A percentile compares a stretch with the other conserved stretches of the same genome.
These are phyloP conservation scores for Schoenoplectus tabernaemontani DNA, from an alignment of 202 grass and related monocot species.

Conservation along the genomic window DNA sequence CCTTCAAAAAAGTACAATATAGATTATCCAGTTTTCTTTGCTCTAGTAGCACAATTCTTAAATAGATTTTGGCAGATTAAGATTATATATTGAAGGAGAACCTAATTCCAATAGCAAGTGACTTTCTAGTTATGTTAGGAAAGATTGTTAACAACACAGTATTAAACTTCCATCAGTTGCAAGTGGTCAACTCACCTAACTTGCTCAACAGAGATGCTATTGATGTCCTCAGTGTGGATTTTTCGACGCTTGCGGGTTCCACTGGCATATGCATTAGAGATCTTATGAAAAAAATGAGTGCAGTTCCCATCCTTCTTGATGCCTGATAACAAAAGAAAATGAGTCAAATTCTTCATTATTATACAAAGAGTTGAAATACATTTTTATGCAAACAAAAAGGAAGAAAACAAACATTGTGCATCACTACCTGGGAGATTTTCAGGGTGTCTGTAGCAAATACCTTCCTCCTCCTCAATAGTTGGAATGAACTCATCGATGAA, in stretches of 20 bases:
- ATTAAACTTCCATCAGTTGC: not conserved
- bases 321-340: constrained; percentile 30
- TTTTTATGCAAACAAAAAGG: not conserved
- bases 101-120: not conserved
- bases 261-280: constrained; percentile 71
- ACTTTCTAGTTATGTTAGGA: not conserved
- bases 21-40: not conserved
- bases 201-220: constrained; percentile 32
- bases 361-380: not conserved
- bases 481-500: constrained; percentile 92
- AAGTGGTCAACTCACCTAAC: constrained; percentile 20
- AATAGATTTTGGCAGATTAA: not conserved
- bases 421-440: constrained; percentile 79
- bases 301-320: constrained; percentile 66
- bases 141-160: not conserved
- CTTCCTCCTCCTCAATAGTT: constrained; percentile 52
- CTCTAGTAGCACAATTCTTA: not conserved
- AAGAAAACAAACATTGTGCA: not conserved
- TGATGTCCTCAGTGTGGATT: constrained; percentile 17
- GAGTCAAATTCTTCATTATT: not conserved
- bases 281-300: constrained; percentile 71
- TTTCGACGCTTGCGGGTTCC: constrained; percentile 67
- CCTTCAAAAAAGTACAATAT: not conserved
- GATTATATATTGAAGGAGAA: not conserved
- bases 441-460: constrained; percentile 85